Evolutionary conservation across 306 rosid genomes (phyloP).

Genomic region (Neltuma alba): DNA sequence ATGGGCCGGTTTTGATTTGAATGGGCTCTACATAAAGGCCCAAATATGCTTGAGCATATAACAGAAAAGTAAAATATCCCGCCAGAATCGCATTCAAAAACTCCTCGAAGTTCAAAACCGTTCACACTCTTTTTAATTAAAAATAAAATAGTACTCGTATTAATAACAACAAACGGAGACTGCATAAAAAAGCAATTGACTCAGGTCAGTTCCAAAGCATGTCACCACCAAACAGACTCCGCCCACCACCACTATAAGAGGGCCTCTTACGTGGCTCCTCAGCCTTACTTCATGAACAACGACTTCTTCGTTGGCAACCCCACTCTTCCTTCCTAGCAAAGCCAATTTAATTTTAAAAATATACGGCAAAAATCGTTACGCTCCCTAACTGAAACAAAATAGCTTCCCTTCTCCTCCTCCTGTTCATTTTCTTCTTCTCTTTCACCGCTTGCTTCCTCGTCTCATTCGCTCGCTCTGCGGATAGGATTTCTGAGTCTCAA

Average conservation of each 20-base stretch:
- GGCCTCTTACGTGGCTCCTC: conserved; percentile 29
- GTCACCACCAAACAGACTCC: not conserved
- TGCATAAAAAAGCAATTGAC: not conserved
- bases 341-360: not conserved
- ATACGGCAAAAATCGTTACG: not conserved
- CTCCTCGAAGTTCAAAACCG: conserved; percentile 24
- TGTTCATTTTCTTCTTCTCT: conserved; percentile 26
- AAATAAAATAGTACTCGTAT: too few species aligned
- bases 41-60: not conserved
- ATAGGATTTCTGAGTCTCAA: conserved; percentile 4
- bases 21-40: not conserved
- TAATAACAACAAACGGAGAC: not conserved
- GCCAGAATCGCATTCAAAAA: conserved; percentile 17
- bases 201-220: not conserved
- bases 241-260: not conserved
- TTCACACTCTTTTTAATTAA: conserved; percentile 12
- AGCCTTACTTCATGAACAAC: not conserved
- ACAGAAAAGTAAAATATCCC: not conserved
- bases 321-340: not conserved
- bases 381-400: conserved; percentile 29
- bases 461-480: not conserved
- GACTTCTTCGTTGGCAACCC: not conserved
- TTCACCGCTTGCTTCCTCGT: not conserved
- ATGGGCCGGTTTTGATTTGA: not conserved
- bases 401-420: conserved; percentile 33